phyloP scores from a whole-genome alignment of 148 eudicot genomes.

The Chenopodium suecicum region DNA sequence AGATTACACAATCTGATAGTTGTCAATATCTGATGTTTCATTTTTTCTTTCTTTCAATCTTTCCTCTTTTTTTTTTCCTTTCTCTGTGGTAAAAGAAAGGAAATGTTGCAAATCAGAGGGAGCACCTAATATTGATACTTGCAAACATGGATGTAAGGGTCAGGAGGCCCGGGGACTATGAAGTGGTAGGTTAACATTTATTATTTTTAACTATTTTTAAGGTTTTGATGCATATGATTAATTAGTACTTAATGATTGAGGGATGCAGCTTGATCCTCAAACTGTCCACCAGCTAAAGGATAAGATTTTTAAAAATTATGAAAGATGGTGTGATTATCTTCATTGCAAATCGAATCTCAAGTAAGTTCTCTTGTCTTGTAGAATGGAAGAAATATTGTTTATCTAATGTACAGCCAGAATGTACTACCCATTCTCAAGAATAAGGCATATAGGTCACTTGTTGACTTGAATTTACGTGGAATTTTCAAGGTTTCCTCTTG shows the following conservation, averaged over 20 bases:
- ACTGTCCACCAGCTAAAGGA: slow-evolving; percentile 65
- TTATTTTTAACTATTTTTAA: background rate
- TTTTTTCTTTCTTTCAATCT: background rate
- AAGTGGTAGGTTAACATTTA: slow-evolving; percentile 43
- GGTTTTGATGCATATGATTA: slow-evolving; percentile 11
- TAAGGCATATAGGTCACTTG: background rate
- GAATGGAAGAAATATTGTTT: slow-evolving; percentile 7
- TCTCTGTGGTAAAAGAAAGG: slow-evolving; percentile 63
- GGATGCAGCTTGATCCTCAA: slow-evolving; percentile 62
- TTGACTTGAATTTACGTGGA: slow-evolving; percentile 16
- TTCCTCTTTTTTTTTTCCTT: background rate
- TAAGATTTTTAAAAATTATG: slow-evolving; percentile 71
- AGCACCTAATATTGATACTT: slow-evolving; percentile 88
- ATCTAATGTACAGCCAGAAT: background rate
- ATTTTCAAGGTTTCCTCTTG: slow-evolving; percentile 56
- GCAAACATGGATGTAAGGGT: slow-evolving; percentile 86
- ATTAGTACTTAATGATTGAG: slow-evolving; percentile 10
- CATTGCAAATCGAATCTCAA: slow-evolving; percentile 60
- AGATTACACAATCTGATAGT: background rate
- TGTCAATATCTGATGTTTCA: background rate
- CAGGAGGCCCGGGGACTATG: slow-evolving; percentile 47
- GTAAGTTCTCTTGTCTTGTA: slow-evolving; percentile 44
- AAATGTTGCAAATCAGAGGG: slow-evolving; percentile 98
- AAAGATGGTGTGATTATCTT: slow-evolving; percentile 84
- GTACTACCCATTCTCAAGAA: background rate